Base-by-base conservation (phyloP, 345 rosid species). In the Gossypium turneri region DNA sequence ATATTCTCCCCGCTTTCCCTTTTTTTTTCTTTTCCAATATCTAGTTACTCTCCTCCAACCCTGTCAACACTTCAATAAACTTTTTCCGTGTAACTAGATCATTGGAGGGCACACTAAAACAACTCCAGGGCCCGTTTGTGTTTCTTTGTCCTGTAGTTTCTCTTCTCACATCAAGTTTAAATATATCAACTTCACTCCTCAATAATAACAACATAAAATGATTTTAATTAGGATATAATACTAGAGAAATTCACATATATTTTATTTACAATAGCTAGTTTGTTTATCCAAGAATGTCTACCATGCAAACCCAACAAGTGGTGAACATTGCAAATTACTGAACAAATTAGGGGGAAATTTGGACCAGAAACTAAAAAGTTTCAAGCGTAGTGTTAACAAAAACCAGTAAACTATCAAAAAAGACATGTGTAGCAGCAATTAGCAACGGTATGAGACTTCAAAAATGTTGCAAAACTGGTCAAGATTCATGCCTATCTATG, bases 231-330 rank as follows among this genome's bases (percentile, higher is more conserved):
- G 38, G 38, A 34, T 34, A 0, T 24, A 67, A 47, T 29, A 44
- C 2, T 12, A 67, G 41, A 4, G 7, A 12, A 67, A 67, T 20
- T 67, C 51, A 13, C 20, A 1, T 47, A 43, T 19, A 67, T 11
- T 2, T 7, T 2, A 45, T 45, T 47, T 47, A 12, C 55, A 47
- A 47, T 67, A 47, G 8, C 20, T 2, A 67, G 17, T 67, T 67
- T 67, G 34, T 66, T 66, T 15, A 65, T 66, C 47, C 71, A 67
- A 67, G 38, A 67, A 20, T 9, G 69, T 65, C 20, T 45, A 12
- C 12, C 1, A 47, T 45, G 71, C 7, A 13, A 67, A 67, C 55
- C 24, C 56, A 67, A 11, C 38, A 34, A 13, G 19, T 5, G 4
- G 56, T 13, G 15, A n/a, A 67, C 2, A 24, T n/a, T 7, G n/a